phyloP scores from a whole-genome alignment of 2,329 filamentous ascomycete genomes.

The Exserohilum turcica region DNA sequence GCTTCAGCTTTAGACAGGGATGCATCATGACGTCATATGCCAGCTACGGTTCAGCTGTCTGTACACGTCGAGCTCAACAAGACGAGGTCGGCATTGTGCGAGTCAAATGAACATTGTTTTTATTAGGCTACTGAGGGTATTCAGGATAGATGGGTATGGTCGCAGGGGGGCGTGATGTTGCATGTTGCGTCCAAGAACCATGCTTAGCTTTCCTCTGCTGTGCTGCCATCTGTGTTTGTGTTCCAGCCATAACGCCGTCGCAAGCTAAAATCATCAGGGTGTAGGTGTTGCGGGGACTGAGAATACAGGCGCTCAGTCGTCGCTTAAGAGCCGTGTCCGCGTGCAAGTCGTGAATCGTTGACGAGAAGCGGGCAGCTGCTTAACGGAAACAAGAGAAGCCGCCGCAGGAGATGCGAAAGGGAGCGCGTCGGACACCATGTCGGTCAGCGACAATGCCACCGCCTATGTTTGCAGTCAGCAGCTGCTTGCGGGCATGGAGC shows the following conservation, averaged over 20 bases:
- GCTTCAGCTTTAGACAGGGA: slow-evolving; percentile 15
- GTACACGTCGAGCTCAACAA: background rate
- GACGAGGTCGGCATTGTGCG: background rate
- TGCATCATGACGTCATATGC: slow-evolving; percentile 16
- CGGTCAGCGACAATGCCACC: slow-evolving; percentile 59
- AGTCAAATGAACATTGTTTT: background rate
- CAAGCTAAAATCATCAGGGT: slow-evolving; percentile 6
- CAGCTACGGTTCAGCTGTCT: background rate
- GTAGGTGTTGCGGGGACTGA: background rate
- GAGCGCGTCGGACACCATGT: slow-evolving; percentile 57
- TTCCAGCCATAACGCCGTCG: slow-evolving; percentile 21
- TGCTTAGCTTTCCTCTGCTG: background rate
- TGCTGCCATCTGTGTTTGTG: slow-evolving; percentile 1
- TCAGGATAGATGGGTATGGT: slow-evolving; percentile 1
- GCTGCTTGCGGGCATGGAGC: slow-evolving; percentile 12
- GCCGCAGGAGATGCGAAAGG: slow-evolving; percentile 57
- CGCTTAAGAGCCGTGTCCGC: background rate
- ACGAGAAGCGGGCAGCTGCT: slow-evolving; percentile 30
- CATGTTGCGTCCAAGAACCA: background rate
- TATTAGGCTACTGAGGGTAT: slow-evolving; percentile 20
- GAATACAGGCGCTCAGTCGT: background rate
- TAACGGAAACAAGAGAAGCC: slow-evolving; percentile 60
- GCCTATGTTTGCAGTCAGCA: slow-evolving; percentile 43
- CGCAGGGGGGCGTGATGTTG: background rate
- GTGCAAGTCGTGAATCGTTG: slow-evolving; percentile 36